Base-by-base conservation (phyloP, 352 stramenopile genomes). In the Phytopythium aichiense region DNA sequence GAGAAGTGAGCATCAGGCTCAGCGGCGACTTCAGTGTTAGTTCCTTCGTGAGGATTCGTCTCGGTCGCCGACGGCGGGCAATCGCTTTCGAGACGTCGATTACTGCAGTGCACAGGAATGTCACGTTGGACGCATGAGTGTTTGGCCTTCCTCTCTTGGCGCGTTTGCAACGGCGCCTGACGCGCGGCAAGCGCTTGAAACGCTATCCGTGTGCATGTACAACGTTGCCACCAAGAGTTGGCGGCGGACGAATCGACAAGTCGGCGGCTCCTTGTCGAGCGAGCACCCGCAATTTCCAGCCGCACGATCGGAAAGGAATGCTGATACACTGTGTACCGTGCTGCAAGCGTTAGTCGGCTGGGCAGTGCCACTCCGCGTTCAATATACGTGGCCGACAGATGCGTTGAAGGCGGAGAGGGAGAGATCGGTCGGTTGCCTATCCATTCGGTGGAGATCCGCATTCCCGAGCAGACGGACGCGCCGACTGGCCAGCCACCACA, bases 1-100 rank as follows among this genome's bases (percentile, higher is more conserved):
- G 73, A 78, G 30, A 50, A 74, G 58, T 62, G 45, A 53, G 46
- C 46, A 22, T 23, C n/a, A 23, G 43, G 5, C n/a, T 28, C 7
- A 5, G 28, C 28, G 28, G 4, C 28, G 28, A 31, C 28, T 31
- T 31, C 28, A 0, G 28, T 31, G 28, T 31, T 31, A 31, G 28
- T 31, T 31, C 28, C 28, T 31, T 15, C 35, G 35, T 15, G 35
- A 40, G 35, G 9, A 16, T 2, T 40, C 35, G 12, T 15, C 35
- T 40, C 35, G 28, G 28, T 31, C 37, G 37, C 37, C 37, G 37
- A 18, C n/a, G 43, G 8, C 43, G 16, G 7, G 5, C 23, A 31
- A 33, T 52, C 45, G 45, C 31, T 53, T 53, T 53, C 46, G 46
- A 53, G 46, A 6, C 46, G 46, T 37, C 25, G 22, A 31, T 15